Evolutionary conservation across 208 protist genomes (phyloP).

Genomic region (Acanthamoeba royreba): DNA sequence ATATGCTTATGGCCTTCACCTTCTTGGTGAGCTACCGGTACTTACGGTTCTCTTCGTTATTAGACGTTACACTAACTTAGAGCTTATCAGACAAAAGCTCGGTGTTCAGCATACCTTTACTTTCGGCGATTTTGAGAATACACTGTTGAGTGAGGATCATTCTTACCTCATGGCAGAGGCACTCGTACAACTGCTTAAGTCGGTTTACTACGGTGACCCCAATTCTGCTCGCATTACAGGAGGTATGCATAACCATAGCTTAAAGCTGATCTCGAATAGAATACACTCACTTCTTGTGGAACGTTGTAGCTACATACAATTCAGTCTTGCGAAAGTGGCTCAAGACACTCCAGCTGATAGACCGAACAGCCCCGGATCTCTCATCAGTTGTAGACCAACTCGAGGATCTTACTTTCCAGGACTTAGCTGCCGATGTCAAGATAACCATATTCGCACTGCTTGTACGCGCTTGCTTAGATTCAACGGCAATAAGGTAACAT

Average conservation of each 20-base stretch:
- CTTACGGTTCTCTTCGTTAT: no score
- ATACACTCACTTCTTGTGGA: background rate
- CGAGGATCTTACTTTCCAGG: background rate
- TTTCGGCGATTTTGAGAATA: background rate
- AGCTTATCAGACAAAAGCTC: background rate
- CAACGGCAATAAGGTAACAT: background rate
- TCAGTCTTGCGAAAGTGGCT: background rate
- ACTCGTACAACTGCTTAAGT: background rate
- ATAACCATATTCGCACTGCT: background rate
- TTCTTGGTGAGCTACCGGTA: background rate
- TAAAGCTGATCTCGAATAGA: no score
- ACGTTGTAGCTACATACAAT: background rate
- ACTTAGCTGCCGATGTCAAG: background rate
- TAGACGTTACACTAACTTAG: no score
- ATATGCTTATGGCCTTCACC: background rate
- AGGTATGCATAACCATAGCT: no score
- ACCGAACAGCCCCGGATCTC: background rate
- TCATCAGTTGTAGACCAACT: background rate
- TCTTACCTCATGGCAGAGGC: background rate
- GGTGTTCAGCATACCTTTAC: background rate
- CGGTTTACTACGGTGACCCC: background rate
- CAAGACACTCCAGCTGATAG: background rate
- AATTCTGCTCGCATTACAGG: background rate
- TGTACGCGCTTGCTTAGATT: background rate
- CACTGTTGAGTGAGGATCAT: background rate